Conservation (phyloP, 2,329 filamentous ascomycete species). For the Kalmusia sp. region DNA sequence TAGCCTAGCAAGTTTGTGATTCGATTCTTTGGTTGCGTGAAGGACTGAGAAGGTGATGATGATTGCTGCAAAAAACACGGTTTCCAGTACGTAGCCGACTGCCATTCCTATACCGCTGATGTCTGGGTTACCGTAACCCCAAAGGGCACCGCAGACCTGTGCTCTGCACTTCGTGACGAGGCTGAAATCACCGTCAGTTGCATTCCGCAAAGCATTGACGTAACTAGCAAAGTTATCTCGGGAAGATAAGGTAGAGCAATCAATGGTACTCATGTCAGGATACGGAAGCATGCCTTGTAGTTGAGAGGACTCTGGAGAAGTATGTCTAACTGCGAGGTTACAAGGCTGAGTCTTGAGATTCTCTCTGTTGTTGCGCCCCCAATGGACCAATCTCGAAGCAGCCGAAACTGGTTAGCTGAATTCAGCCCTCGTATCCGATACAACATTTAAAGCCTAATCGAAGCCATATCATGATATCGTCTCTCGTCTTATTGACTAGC, state of each 20-base stretch:
- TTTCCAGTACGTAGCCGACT: slow-evolving; percentile 28
- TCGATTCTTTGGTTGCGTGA: background rate
- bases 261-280: background rate
- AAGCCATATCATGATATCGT: too few species aligned
- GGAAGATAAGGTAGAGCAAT: background rate
- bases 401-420: too few species aligned
- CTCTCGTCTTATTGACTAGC: too few species aligned
- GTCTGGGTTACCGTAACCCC: slow-evolving; percentile 31
- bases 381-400: too few species aligned
- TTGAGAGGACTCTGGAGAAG: too few species aligned
- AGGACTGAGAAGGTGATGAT: slow-evolving; percentile 5
- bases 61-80: slow-evolving; percentile 13
- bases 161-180: slow-evolving; percentile 18
- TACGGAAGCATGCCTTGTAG: too few species aligned
- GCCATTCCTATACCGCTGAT: slow-evolving; percentile 31
- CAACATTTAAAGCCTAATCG: too few species aligned
- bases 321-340: too few species aligned
- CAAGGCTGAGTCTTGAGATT: too few species aligned
- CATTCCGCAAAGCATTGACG: slow-evolving; percentile 17
- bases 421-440: too few species aligned
- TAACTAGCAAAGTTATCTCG: slow-evolving; percentile 19
- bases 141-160: slow-evolving; percentile 28
- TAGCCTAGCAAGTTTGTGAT: background rate
- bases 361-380: too few species aligned
- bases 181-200: slow-evolving; percentile 18